A percentile compares a stretch with the other conserved stretches of the same genome.
phyloP scores from a whole-genome alignment of 176 grass and related monocot genomes.

The Eremochloa ophiuroides region DNA sequence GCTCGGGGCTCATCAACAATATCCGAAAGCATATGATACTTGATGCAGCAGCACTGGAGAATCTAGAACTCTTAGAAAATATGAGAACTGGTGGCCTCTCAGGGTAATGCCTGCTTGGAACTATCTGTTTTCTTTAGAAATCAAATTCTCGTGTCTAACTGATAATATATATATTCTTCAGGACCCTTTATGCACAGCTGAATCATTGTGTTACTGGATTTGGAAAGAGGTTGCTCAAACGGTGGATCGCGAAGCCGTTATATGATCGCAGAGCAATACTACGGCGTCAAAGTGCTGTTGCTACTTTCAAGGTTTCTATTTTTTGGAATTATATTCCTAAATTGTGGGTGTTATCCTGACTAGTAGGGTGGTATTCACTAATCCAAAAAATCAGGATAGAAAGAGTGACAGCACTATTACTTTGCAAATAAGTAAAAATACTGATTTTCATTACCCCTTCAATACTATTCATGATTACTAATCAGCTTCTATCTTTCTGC shows the following conservation, averaged over 20 bases:
- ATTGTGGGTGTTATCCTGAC: not conserved
- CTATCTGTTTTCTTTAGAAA: conserved; percentile 23
- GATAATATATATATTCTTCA: conserved; percentile 41
- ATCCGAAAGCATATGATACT: conserved; percentile 80
- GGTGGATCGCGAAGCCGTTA: conserved; percentile 85
- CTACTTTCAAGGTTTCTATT: conserved; percentile 72
- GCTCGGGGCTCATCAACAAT: conserved; percentile 35
- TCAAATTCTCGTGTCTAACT: conserved; percentile 12
- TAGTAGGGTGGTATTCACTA: not conserved
- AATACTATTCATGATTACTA: not conserved
- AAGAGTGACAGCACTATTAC: not conserved
- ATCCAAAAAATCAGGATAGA: not conserved
- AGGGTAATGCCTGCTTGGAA: conserved; percentile 55
- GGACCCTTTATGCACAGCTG: conserved; percentile 89
- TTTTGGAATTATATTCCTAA: conserved; percentile 10
- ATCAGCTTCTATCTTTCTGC: not conserved
- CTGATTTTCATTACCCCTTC: not conserved
- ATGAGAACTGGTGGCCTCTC: conserved; percentile 51
- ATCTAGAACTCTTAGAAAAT: conserved; percentile 94
- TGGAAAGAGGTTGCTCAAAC: conserved; percentile 88
- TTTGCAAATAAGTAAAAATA: not conserved
- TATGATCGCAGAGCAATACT: conserved; percentile 62
- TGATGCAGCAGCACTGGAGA: conserved; percentile 90
- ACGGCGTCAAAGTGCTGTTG: conserved; percentile 70
- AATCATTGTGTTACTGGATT: conserved; percentile 94